These are phyloP conservation scores for Lasiosphaeriaceae sp. DNA, from an alignment of 495 filamentous ascomycete genomes.

Conservation along the genomic window DNA sequence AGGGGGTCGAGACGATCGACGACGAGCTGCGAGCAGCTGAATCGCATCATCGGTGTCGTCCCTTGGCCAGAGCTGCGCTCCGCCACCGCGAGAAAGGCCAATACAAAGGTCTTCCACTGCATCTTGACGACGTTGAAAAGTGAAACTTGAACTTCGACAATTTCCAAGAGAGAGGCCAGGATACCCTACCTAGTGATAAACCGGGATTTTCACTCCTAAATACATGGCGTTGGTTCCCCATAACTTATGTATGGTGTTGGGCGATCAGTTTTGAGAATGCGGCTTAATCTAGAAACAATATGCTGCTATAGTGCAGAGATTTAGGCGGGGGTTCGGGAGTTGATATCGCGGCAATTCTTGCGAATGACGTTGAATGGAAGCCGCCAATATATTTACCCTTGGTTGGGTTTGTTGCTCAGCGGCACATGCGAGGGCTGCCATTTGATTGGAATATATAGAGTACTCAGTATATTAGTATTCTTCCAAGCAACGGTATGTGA, in stretches of 20 bases:
- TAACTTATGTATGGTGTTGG: not conserved
- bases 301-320: not conserved
- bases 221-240: not conserved
- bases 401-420: too few relatives aligned
- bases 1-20: slow-evolving; percentile 60
- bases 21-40: slow-evolving; percentile 47
- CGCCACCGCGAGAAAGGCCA: slow-evolving; percentile 26
- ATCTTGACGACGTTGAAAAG: not conserved
- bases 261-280: not conserved
- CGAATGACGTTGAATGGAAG: too few relatives aligned
- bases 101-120: slow-evolving; percentile 25
- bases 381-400: too few relatives aligned
- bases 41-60: slow-evolving; percentile 37
- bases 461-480: too few relatives aligned
- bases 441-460: too few relatives aligned
- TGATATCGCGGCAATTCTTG: not conserved
- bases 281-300: not conserved
- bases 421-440: too few relatives aligned
- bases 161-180: too few relatives aligned
- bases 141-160: not conserved
- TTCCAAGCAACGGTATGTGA: too few relatives aligned
- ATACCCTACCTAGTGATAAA: too few relatives aligned
- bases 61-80: slow-evolving; percentile 27
- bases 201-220: not conserved
- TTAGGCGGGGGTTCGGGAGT: not conserved